Evolutionary conservation across 225 moss, liverwort and hornwort species (phyloP), one percentile per base, ranked within the genome.

Genomic region (Polytrichum formosum): DNA sequence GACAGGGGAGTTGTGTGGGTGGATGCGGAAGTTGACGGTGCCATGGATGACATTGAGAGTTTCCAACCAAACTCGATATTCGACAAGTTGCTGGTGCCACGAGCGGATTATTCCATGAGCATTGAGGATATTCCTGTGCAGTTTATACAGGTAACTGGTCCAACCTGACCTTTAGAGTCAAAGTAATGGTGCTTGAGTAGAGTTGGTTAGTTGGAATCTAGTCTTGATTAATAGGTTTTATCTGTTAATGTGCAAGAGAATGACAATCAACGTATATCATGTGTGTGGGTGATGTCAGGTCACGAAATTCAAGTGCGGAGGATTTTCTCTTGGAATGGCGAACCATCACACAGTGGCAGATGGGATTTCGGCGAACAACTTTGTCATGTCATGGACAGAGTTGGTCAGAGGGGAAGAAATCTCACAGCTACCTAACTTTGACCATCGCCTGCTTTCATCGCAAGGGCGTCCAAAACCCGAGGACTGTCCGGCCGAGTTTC

Each of bases 331-430:
- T 19, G 85, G 88, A 4, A 54, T 80, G 72, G 77, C 76, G n/a
- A 70, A 76, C 64, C 88, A 83, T 28, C 85, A 89, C 61, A 83
- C 83, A 5, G 76, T 89, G 2, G 78, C 79, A 19, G 88, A 89
- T 63, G 88, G 85, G 26, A 75, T 81, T 33, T 74, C 83, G 2
- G 88, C 85, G 3, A 76, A 89, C 28, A 76, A 73, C 10, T 85
- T 73, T 33, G 30, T 89, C 9, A 67, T 64, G 26, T 81, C 88
- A 7, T 89, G 85, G 88, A 83, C 85, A 4, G 81, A 85, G 58
- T 35, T 83, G n/a, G 85, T 73, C 0, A 59, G 60, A 21, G 85
- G 81, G 18, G 55, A 66, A 55, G 69, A 78, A 26, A 76, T 85
- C 9, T 85, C 85, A 26, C 72, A 67, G 18, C 58, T 59, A 10